Evolutionary conservation across 2,329 filamentous ascomycete species (phyloP).

Genomic region (Fusarium tuaranense): DNA sequence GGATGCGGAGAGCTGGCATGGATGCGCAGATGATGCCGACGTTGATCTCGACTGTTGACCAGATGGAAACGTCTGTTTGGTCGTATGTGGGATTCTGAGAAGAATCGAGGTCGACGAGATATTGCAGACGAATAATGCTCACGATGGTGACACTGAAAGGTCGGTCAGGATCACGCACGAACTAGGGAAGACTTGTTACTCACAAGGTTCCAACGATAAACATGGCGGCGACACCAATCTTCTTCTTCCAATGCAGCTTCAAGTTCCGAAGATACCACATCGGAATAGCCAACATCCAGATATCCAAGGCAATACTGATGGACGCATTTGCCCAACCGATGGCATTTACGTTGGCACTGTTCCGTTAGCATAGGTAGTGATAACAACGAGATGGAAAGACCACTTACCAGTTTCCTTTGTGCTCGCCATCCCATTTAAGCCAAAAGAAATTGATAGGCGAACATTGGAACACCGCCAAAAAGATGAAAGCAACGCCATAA

Average conservation of each 20-base stretch:
- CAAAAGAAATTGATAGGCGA: constrained; percentile 55
- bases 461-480: constrained; percentile 53
- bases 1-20: constrained; percentile 47
- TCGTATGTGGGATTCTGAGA: constrained; percentile 48
- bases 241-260: constrained; percentile 54
- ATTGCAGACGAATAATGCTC: constrained; percentile 47
- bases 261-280: constrained; percentile 52
- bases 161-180: not conserved
- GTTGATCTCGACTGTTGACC: constrained; percentile 52
- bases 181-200: constrained; percentile 17
- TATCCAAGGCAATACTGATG: constrained; percentile 56
- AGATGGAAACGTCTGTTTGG: constrained; percentile 45
- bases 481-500: constrained; percentile 47
- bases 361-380: not conserved
- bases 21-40: constrained; percentile 53
- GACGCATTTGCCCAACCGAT: constrained; percentile 57
- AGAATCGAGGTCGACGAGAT: constrained; percentile 42
- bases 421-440: constrained; percentile 55
- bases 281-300: constrained; percentile 57
- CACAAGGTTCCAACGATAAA: constrained; percentile 57
- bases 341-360: constrained; percentile 50
- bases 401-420: constrained; percentile 52
- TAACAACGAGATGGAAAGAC: not conserved
- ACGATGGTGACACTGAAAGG: constrained; percentile 46
- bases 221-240: constrained; percentile 56